phyloP scores from a whole-genome alignment of 1,284 basidiomycete genomes.

The Coriolopsis trogii region DNA sequence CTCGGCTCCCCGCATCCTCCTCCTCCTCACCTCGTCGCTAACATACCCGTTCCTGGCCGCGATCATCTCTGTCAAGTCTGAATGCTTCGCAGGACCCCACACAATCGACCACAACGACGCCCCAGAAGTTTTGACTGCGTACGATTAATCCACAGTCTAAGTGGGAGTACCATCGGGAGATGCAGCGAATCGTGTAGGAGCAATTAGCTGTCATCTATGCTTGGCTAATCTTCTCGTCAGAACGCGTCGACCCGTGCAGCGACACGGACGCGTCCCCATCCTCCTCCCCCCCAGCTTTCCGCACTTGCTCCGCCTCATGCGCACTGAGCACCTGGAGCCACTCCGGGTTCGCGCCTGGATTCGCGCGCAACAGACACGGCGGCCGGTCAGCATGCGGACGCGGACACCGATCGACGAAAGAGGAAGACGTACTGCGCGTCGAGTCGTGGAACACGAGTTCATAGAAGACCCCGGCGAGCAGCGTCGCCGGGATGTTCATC shows the following conservation, averaged over 20 bases:
- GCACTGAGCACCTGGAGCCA: constrained; percentile 12
- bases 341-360: constrained; percentile 16
- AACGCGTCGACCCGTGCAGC: constrained; percentile 7
- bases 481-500: constrained; percentile 63
- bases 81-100: no score
- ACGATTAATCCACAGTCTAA: neutral
- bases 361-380: no score
- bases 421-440: constrained; percentile 51
- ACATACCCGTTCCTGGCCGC: no score
- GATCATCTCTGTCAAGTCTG: no score
- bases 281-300: constrained; percentile 3
- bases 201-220: constrained; percentile 5
- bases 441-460: constrained; percentile 58
- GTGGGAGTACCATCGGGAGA: neutral
- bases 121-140: no score
- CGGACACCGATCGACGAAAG: neutral
- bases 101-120: no score
- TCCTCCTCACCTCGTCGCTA: no score
- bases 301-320: constrained; percentile 10
- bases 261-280: constrained; percentile 1
- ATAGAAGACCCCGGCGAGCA: constrained; percentile 53
- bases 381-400: no score
- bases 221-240: constrained; percentile 14
- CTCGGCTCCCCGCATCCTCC: no score
- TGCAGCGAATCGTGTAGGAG: no score